These are phyloP conservation scores for Yamadazyma sp. DNA, from an alignment of 805 yeast species.

Conservation along the genomic window DNA sequence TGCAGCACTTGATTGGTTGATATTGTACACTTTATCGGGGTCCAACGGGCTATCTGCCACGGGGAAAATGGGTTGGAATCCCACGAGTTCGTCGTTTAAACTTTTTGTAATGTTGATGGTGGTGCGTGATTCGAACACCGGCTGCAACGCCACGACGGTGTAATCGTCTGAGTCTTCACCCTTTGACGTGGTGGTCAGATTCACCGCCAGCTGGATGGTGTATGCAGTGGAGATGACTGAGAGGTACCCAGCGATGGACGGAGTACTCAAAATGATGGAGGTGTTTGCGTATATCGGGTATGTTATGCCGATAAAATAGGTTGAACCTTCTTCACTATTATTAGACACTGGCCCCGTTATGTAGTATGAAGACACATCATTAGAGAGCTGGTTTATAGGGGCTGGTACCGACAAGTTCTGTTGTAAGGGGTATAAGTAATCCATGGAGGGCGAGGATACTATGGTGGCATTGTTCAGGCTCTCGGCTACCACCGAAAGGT, in stretches of 20 bases:
- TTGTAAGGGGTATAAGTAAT: slow-evolving; percentile 50
- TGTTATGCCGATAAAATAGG: slow-evolving; percentile 70
- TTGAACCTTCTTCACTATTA: slow-evolving; percentile 22
- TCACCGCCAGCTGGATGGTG: slow-evolving; percentile 30
- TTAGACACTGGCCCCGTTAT: slow-evolving; percentile 67
- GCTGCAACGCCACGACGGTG: slow-evolving; percentile 32
- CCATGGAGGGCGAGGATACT: slow-evolving; percentile 30
- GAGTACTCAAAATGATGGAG: slow-evolving; percentile 58
- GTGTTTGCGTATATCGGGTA: slow-evolving; percentile 71
- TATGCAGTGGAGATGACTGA: slow-evolving; percentile 49
- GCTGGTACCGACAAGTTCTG: slow-evolving; percentile 45
- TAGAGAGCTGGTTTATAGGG: slow-evolving; percentile 37
- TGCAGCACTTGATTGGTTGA: slow-evolving; percentile 28
- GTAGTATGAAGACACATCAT: slow-evolving; percentile 22
- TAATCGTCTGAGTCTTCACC: slow-evolving; percentile 22
- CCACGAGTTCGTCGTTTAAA: slow-evolving; percentile 47
- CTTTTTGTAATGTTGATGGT: slow-evolving; percentile 22
- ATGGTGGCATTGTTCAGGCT: slow-evolving; percentile 27
- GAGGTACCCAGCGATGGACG: slow-evolving; percentile 67
- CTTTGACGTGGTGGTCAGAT: slow-evolving; percentile 13
- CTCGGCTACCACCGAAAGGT: slow-evolving; percentile 46
- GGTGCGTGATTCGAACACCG: slow-evolving; percentile 29
- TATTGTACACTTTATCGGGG: slow-evolving; percentile 25
- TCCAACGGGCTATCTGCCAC: slow-evolving; percentile 13
- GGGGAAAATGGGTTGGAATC: slow-evolving; percentile 37